These are phyloP conservation scores for Diatrype stigma DNA, from an alignment of 2,329 filamentous ascomycete species.

Conservation along the genomic window DNA sequence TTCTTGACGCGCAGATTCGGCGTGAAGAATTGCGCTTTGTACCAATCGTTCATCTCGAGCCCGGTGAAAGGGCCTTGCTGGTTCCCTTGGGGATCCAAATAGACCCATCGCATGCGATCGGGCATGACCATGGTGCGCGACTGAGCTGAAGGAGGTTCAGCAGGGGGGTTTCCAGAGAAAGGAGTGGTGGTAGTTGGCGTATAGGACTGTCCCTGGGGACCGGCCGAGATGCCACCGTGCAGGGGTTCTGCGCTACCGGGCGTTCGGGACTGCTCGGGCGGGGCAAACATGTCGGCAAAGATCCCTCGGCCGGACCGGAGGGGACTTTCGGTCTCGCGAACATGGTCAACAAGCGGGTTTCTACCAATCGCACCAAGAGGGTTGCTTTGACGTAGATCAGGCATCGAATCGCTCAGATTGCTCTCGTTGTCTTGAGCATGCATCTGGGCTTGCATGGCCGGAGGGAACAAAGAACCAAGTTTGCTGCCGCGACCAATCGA, in stretches of 20 bases:
- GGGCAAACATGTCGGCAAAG: conserved; percentile 53
- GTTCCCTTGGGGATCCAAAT: conserved; percentile 88
- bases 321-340: conserved; percentile 57
- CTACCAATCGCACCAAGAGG: conserved; percentile 66
- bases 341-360: conserved; percentile 48
- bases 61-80: conserved; percentile 94
- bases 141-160: conserved; percentile 58
- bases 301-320: conserved; percentile 50
- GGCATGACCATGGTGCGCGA: conserved; percentile 97
- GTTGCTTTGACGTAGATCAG: conserved; percentile 57
- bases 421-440: conserved; percentile 64
- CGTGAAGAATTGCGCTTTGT: conserved; percentile 97
- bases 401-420: conserved; percentile 48
- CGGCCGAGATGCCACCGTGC: conserved; percentile 19
- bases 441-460: conserved; percentile 89
- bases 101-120: conserved; percentile 97
- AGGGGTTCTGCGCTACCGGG: conserved; percentile 29
- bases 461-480: conserved; percentile 80
- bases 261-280: conserved; percentile 28
- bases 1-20: conserved; percentile 93
- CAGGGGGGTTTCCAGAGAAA: conserved; percentile 32
- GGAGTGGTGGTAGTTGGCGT: conserved; percentile 24
- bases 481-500: conserved; percentile 75
- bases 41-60: conserved; percentile 99
- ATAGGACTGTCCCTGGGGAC: conserved; percentile 29